Conservation (phyloP, 129 eudicot species). For the Tagetes patula region DNA sequence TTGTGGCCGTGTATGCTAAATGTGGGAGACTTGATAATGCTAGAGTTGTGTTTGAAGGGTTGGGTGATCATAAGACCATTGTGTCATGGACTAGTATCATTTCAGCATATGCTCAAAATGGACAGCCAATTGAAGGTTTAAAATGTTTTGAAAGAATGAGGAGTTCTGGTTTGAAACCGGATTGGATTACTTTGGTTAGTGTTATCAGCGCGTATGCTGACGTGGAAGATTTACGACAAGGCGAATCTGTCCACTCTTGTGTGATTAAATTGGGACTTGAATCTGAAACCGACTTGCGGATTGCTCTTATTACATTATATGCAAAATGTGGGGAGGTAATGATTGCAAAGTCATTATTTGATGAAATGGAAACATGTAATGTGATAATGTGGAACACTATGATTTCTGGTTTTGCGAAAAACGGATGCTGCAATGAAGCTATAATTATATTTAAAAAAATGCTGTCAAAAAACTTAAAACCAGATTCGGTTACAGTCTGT, state of each 20-base stretch:
- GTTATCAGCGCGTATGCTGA: conserved; percentile 54
- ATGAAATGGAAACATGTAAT: conserved; percentile 48
- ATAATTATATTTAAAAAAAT: conserved; percentile 53
- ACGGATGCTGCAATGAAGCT: conserved; percentile 58
- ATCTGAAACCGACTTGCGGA: conserved; percentile 53
- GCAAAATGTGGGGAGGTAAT: conserved; percentile 68
- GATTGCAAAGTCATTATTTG: conserved; percentile 60
- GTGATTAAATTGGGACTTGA: conserved; percentile 72
- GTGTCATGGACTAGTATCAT: conserved; percentile 80
- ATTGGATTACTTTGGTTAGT: conserved; percentile 67
- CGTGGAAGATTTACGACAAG: conserved; percentile 64
- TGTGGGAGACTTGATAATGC: conserved; percentile 52
- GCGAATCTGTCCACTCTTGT: conserved; percentile 55
- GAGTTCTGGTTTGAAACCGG: conserved; percentile 42
- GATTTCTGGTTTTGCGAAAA: conserved; percentile 83
- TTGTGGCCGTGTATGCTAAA: conserved; percentile 65
- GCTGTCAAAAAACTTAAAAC: conserved; percentile 46
- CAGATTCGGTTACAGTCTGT: conserved; percentile 59
- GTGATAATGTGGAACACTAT: conserved; percentile 79
- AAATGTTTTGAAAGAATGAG: conserved; percentile 55
- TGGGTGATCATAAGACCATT: conserved; percentile 39
- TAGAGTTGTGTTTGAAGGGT: conserved; percentile 47
- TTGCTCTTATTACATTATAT: conserved; percentile 62
- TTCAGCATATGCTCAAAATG: conserved; percentile 68
- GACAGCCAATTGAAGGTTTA: conserved; percentile 61